Evolutionary conservation across 2,329 filamentous ascomycete genomes (phyloP), one percentile per base, ranked within the genome.

Genomic region (Didymellaceae sp.): DNA sequence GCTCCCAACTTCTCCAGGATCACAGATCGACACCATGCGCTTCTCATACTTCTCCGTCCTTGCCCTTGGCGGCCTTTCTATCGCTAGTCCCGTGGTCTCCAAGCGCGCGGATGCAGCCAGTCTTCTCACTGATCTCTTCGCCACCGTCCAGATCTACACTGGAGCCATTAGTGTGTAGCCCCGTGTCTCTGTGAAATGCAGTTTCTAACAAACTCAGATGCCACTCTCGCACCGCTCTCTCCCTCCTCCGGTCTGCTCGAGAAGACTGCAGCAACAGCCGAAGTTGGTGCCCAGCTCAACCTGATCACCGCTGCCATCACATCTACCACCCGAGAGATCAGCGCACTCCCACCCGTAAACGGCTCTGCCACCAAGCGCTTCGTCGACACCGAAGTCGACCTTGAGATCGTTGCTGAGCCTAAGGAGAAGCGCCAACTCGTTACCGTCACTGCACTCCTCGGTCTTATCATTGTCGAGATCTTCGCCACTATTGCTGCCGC

Each of bases 391-490:
- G 24, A 28, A 7, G 16, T 18, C 2, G 21, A 35, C n/a, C n/a
- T 31, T 14, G 37, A 30, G 11, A 17, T 28, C 24, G 32, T 24
- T 8, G 14, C 45, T 9, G 35, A 52, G 17, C 20, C 39, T 17
- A 17, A 32, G 25, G 50, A 52, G 20, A 57, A 57, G 43, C 57
- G 55, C 5, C 55, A 58, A 14, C 34, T 54, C 16, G 44, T 60
- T 2, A 49, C 55, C 9, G 55, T 51, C 2, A 40, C 41, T 13
- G 54, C 51, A 1, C 41, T 60, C 3, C 57, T 62, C 6, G 40
- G 50, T 6, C 51, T 60, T 14, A 62, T 60, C 34, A 58, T 62
- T 10, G 44, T 62, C 1, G 60, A 63, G 39, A 55, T 62, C 8
- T 58, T 63, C 11, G 60, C 60, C 7, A 63, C 58, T 1, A 16